Evolutionary conservation across 257 asterid species (phyloP), one percentile per base, ranked within the genome.

Genomic region (Agastache rugosa): DNA sequence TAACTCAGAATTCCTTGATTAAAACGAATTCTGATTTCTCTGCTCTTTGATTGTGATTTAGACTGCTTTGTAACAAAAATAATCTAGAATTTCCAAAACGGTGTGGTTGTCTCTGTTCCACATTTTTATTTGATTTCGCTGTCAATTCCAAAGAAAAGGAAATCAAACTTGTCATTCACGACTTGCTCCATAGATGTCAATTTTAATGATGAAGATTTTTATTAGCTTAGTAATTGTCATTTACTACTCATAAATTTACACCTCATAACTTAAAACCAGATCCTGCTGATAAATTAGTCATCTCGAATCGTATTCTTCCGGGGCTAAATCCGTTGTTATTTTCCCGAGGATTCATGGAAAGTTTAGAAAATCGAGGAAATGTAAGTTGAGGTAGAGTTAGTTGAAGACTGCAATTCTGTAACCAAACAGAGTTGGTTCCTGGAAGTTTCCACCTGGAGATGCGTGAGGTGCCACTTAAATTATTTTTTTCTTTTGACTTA

Each of bases 371-470:
- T 78, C 91, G 82, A 87, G 85, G 83, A 81, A 62, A 25, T 45
- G 42, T 16, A 42, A 23, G 71, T 23, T 39, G 78, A 45, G 31
- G 67, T n/a, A 16, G 59, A 63, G 71, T 35, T 51, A 31, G 76
- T 72, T 75, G 72, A n/a, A 69, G 60, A 19, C 34, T 31, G 65
- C 50, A 17, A 60, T 16, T 42, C 68, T 41, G 59, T 50, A 42
- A 14, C 48, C 61, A 54, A 59, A 48, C 75, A 35, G 62, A 65
- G 48, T 75, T 71, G 56, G 85, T 74, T 58, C 72, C 58, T 74
- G 79, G 69, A 78, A 71, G 77, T 83, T 72, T 75, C 85, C 85
- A 73, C 87, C 87, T 89, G 80, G 88, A 85, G 50, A 69, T 84
- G 85, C 74, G 93, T 82, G 91, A 80, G 75, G 84, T 63, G 62